Conservation (phyloP, 2,329 filamentous ascomycete genomes). For the Gyromitra esculenta region DNA sequence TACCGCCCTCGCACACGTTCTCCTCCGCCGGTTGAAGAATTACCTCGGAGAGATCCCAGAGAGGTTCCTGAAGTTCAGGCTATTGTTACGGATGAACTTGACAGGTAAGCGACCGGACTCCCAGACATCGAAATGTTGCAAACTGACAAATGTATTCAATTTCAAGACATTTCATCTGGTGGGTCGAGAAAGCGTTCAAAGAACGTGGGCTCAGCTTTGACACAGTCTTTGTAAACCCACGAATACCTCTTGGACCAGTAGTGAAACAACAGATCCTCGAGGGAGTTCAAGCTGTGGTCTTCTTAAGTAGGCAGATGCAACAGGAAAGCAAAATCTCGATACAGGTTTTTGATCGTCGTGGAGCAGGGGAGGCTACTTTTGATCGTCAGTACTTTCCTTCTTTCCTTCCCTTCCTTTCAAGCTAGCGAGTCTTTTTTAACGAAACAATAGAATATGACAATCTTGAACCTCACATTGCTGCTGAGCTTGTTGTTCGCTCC, state of each 20-base stretch:
- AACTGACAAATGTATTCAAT: constrained; percentile 52
- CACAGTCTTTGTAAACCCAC: constrained; percentile 80
- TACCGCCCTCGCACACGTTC: constrained; percentile 80
- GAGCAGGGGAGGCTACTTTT: constrained; percentile 74
- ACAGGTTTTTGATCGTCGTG: constrained; percentile 84
- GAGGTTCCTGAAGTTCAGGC: constrained; percentile 92
- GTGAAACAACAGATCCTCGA: constrained; percentile 86
- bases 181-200: constrained; percentile 80
- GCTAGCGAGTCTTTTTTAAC: not conserved
- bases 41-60: constrained; percentile 76
- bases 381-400: constrained; percentile 66
- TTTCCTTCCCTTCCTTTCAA: not conserved
- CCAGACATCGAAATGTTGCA: constrained; percentile 23
- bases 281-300: constrained; percentile 84
- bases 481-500: constrained; percentile 79
- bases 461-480: constrained; percentile 79
- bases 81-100: constrained; percentile 79
- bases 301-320: constrained; percentile 76
- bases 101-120: constrained; percentile 62
- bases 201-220: constrained; percentile 77
- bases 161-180: constrained; percentile 77
- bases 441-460: constrained; percentile 75
- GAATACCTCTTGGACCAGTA: constrained; percentile 79
- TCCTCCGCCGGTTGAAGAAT: constrained; percentile 68
- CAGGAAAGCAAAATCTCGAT: constrained; percentile 77